Evolutionary conservation across 208 protist genomes (phyloP), one percentile per base, ranked within the genome.

Genomic region (Wallacemonas sp.): DNA sequence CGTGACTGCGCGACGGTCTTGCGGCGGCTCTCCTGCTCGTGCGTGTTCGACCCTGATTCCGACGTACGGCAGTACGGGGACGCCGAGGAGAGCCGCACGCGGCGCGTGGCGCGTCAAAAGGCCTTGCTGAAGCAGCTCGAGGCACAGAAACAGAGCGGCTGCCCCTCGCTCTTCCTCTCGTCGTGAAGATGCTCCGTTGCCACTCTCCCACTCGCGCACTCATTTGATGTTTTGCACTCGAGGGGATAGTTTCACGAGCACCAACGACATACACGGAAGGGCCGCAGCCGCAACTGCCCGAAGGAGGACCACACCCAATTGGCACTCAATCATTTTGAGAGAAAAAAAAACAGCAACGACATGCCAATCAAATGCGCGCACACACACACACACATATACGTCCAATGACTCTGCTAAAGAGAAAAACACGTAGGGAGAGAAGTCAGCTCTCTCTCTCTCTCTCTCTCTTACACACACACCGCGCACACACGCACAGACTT

Each of bases 1-100:
- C 71, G 71, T 48, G 70, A 66, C 39, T 66, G 38, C 19, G 45
- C 45, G 0, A 53, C 60, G 3, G 63, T 83, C 24, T 80, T 78
- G 67, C 83, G 78, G 3, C 58, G 76, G 30, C 53, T 87, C n/a
- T 90, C 79, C n/a, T 84, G 71, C 63, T 75, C 86, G 73, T 87
- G 79, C 62, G 46, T 90, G 26, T 90, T 86, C 66, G 86, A 87
- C 66, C 64, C 83, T 2, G 59, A 83, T 44, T 78, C 52, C 24
- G 79, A 86, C 46, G 52, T 72, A 3, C 76, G 78, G 15, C 42
- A 63, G n/a, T 86, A 86, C 42, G 41, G 67, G 21, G 83, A 85
- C 39, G 73, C 66, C 58, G 66, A 75, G 29, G 58, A 59, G 15
- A 29, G 48, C 53, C 75, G 78, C n/a, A 62, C 76, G 41, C 59